Percentiles rank a stretch among this genome's conserved stretches.
Conservation (phyloP, 2,329 filamentous ascomycete genomes). For the Neoarthrinium moseri region DNA sequence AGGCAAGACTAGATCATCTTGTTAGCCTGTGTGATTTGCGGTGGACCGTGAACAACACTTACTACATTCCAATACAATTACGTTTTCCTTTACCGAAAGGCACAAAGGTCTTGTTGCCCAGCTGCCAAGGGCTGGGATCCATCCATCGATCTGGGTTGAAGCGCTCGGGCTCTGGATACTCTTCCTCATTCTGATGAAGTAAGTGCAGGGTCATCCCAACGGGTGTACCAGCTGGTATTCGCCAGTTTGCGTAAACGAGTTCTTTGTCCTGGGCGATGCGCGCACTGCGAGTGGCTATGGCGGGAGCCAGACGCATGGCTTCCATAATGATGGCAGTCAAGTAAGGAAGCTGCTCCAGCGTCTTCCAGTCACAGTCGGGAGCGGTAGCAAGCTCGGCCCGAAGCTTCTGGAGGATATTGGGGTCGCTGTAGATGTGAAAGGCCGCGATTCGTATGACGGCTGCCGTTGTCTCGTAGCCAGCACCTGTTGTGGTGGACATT, state of each 20-base stretch:
- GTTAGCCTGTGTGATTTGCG: too few relatives aligned
- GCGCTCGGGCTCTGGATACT: conserved; percentile 20
- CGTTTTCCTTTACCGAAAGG: conserved; percentile 5
- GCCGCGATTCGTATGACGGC: background rate
- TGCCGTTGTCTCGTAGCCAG: background rate
- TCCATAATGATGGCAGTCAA: conserved; percentile 46
- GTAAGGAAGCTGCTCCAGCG: conserved; percentile 31
- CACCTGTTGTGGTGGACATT: background rate
- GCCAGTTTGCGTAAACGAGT: conserved; percentile 21
- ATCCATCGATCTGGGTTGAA: conserved; percentile 29
- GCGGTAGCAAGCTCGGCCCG: background rate
- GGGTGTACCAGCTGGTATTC: conserved; percentile 25
- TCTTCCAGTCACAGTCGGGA: too few relatives aligned
- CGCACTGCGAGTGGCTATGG: conserved; percentile 37
- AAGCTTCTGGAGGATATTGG: background rate
- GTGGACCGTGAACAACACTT: background rate
- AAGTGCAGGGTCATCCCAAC: conserved; percentile 26
- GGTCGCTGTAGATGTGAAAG: background rate
- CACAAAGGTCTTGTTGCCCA: background rate
- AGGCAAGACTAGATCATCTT: conserved; percentile 17
- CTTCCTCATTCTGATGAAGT: conserved; percentile 22
- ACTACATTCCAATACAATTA: conserved; percentile 6
- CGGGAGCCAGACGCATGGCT: conserved; percentile 42
- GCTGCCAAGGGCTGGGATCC: background rate
- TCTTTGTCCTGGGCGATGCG: conserved; percentile 35